A percentile compares a stretch with the other conserved stretches of the same genome.
phyloP scores from a whole-genome alignment of 1,139 yeast genomes.

The Debaryomycetaceae sp. region DNA sequence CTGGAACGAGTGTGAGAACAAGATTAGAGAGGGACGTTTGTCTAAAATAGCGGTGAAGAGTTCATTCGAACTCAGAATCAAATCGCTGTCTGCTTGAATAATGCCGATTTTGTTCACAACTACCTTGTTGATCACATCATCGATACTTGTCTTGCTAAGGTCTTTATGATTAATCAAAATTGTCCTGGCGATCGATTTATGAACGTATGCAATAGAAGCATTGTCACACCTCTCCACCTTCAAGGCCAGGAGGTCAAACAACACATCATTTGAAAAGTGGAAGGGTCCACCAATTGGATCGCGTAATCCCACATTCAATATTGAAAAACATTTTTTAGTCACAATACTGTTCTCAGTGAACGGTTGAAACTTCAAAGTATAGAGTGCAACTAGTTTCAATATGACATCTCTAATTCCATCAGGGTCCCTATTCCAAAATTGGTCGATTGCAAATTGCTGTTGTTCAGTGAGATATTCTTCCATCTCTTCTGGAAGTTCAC shows the following conservation, averaged over 20 bases:
- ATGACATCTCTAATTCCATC: slow-evolving; percentile 37
- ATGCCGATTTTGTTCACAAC: slow-evolving; percentile 31
- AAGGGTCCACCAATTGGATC: slow-evolving; percentile 59
- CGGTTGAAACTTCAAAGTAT: slow-evolving; percentile 35
- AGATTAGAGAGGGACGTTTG: slow-evolving; percentile 45
- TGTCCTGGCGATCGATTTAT: slow-evolving; percentile 39
- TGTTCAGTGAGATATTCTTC: slow-evolving; percentile 36
- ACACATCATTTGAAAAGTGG: slow-evolving; percentile 43
- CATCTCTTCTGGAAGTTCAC: slow-evolving; percentile 55
- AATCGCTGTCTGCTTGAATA: slow-evolving; percentile 50
- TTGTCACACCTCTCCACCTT: slow-evolving; percentile 30
- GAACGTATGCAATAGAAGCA: slow-evolving; percentile 36
- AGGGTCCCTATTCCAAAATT: slow-evolving; percentile 44
- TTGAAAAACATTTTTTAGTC: slow-evolving; percentile 54
- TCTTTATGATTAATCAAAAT: slow-evolving; percentile 30
- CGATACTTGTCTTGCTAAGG: slow-evolving; percentile 27
- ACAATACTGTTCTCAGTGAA: slow-evolving; percentile 34
- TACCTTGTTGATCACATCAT: slow-evolving; percentile 21
- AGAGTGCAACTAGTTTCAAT: slow-evolving; percentile 37
- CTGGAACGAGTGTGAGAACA: slow-evolving; percentile 33
- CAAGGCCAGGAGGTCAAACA: slow-evolving; percentile 43
- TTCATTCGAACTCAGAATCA: slow-evolving; percentile 44
- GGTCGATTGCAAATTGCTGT: slow-evolving; percentile 18
- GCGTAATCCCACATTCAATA: slow-evolving; percentile 54
- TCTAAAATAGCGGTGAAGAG: slow-evolving; percentile 46